A percentile compares a stretch with the other conserved stretches of the same genome.
Conservation (phyloP, 1,284 basidiomycete genomes). For the Heterobasidion parviporum region DNA sequence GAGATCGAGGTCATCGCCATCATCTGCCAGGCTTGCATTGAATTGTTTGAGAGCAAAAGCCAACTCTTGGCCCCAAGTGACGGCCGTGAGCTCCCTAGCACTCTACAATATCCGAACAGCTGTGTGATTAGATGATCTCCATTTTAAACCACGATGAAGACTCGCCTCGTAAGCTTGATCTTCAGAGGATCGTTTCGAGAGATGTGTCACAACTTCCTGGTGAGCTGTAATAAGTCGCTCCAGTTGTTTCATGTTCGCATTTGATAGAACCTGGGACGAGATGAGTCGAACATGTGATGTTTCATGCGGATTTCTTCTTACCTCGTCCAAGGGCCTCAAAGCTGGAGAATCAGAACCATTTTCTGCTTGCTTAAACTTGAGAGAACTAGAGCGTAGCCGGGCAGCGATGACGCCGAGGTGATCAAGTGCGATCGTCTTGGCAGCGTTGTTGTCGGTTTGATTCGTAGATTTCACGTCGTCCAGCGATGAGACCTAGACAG, state of each 20-base stretch:
- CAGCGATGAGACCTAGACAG: conserved; percentile 50
- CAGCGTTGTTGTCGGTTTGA: conserved; percentile 68
- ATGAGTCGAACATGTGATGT: not conserved
- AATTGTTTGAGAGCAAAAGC: conserved; percentile 51
- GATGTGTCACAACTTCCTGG: conserved; percentile 52
- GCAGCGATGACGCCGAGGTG: conserved; percentile 91
- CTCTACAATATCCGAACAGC: conserved; percentile 40
- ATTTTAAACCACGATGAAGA: conserved; percentile 1
- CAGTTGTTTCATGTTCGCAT: conserved; percentile 42
- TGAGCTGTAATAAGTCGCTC: conserved; percentile 53
- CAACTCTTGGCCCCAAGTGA: conserved; percentile 69
- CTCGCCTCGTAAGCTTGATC: conserved; percentile 74
- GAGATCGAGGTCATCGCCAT: conserved; percentile 15
- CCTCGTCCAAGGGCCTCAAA: conserved; percentile 66
- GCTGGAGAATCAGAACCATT: conserved; percentile 3
- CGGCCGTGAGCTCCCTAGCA: conserved; percentile 66
- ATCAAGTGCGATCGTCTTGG: conserved; percentile 85
- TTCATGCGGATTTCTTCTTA: conserved; percentile 18
- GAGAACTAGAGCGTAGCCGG: conserved; percentile 53
- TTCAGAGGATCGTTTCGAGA: conserved; percentile 60
- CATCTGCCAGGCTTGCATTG: conserved; percentile 31
- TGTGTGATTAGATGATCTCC: not conserved
- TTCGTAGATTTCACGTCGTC: conserved; percentile 71
- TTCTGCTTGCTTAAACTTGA: conserved; percentile 39
- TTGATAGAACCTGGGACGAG: conserved; percentile 44